Evolutionary conservation across 116 monocot genomes (phyloP), one percentile per base, ranked within the genome.

Genomic region (Iris pallida): DNA sequence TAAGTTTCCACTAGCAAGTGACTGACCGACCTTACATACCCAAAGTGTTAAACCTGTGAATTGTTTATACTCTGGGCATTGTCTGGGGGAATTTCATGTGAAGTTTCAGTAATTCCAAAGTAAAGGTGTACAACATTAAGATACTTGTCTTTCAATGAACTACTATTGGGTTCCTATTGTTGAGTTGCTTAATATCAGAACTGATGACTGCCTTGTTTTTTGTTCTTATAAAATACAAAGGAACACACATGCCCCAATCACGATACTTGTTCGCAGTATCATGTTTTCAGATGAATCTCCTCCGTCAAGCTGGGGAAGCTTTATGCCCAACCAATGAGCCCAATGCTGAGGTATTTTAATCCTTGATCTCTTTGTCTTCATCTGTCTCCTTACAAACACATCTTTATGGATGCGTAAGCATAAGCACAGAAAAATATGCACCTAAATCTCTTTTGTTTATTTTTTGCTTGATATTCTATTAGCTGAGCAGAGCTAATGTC

Each of bases 231-330:
- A 30, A 30, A 30, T 53, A 69, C 73, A 77, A 80, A 97, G 97
- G 92, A 42, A 79, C 59, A 51, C 79, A 85, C 65, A 76, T 88
- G 87, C 68, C 90, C 68, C 83, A 90, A 73, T 97, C 97, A 12
- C 82, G 97, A 63, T 97, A 97, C 63, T 83, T 97, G 79, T 84
- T 97, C 74, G 97, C 97, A 55, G 16, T 85, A 52, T 80, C 97
- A 71, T 97, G 97, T 72, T 97, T 85, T 65, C 87, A 82, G 70
- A 85, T 97, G 92, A 83, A 92, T 78, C 93, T 97, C 44, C 75
- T 97, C 41, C 81, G 75, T 53, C 92, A 97, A 76, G 97, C 92
- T 40, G 97, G 92, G 78, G 62, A 68, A 58, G 85, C 90, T 45
- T 53, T 96, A 55, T 86, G 83, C 70, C 83, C 89, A 9, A 57